Evolutionary conservation across 78 protist genomes (phyloP).

Genomic region (Speleostelium caveatum): DNA sequence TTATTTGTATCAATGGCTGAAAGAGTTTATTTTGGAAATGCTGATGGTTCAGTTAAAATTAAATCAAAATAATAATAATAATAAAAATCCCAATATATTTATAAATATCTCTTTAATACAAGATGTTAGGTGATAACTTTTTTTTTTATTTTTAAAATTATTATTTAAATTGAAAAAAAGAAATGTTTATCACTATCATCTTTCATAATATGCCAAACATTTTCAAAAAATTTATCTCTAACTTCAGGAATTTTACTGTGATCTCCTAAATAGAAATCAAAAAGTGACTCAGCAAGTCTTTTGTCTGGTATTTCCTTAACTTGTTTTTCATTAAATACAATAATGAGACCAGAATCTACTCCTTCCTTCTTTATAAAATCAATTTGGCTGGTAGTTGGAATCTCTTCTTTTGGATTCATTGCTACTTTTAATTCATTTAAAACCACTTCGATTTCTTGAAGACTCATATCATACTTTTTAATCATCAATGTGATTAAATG

Average conservation of each 20-base stretch:
- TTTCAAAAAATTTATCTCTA: slow-evolving; percentile 21
- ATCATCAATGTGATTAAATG: slow-evolving; percentile 12
- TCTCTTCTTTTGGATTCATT: background rate
- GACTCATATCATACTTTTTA: slow-evolving; percentile 18
- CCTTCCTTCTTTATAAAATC: slow-evolving; percentile 40
- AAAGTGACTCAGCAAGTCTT: slow-evolving; percentile 2
- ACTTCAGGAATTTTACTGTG: slow-evolving; percentile 27
- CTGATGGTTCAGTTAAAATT: slow-evolving; percentile 82
- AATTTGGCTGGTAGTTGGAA: slow-evolving; percentile 14
- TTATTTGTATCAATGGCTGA: slow-evolving; percentile 79
- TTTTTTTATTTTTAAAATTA: too few species aligned
- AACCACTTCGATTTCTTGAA: slow-evolving; percentile 14
- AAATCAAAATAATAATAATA: slow-evolving; percentile 22
- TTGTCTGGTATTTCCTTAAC: slow-evolving; percentile 19
- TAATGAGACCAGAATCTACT: background rate
- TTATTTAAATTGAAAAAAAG: too few species aligned
- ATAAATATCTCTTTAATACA: background rate
- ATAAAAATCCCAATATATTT: background rate
- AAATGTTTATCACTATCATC: too few species aligned
- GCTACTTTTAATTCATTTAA: background rate
- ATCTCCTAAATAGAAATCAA: slow-evolving; percentile 61
- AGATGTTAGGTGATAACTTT: background rate
- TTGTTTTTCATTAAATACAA: slow-evolving; percentile 8
- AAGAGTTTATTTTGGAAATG: slow-evolving; percentile 79
- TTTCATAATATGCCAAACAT: slow-evolving; percentile 3